Evolutionary conservation across 352 stramenopile species (phyloP), one percentile per base, ranked within the genome.

Genomic region (Blastocystis sp.): DNA sequence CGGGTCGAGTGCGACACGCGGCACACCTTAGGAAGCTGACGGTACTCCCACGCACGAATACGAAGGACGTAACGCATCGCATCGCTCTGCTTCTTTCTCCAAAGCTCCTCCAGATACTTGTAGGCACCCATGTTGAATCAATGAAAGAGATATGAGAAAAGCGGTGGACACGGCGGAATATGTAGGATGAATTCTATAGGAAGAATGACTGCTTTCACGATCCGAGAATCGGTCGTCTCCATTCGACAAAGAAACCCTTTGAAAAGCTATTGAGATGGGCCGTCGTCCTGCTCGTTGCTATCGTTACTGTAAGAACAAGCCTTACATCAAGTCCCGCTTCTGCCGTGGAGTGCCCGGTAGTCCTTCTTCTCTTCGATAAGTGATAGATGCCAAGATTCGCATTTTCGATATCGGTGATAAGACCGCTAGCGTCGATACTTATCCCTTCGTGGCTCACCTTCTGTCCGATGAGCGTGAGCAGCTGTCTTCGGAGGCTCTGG

Each of bases 271-370:
- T 24, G 67, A 63, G 0, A 78, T 78, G 67, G 67, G 67, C 67
- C 67, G 67, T 78, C 67, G 67, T 56, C 96, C 96, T 88, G 94
- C 96, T 89, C 95, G 96, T 90, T 99, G 95, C 91, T 98, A 98
- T 92, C 95, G 96, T 90, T 99, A 98, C 94, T 89, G 71, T 91
- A 99, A 99, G 94, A 99, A 99, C 94, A 99, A 99, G 92, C 96
- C 96, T 67, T 99, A 98, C 92, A 98, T 99, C 91, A 99, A 99
- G 93, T 98, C 94, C 75, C 94, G 96, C 87, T 99, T 97, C 91
- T 98, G 95, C 90, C 95, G 96, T 91, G 96, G 96, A 94, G 96
- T 99, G 77, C 96, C 96, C 56, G 92, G 81, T 87, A 48, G 59
- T 88, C n/a, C 8, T 65, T 6, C 79, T 9, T 7, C 16, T 57